Percentiles rank a stretch among this genome's conserved stretches.
These are phyloP conservation scores for Nephelium lappaceum DNA, from an alignment of 345 rosid genomes.

Conservation along the genomic window DNA sequence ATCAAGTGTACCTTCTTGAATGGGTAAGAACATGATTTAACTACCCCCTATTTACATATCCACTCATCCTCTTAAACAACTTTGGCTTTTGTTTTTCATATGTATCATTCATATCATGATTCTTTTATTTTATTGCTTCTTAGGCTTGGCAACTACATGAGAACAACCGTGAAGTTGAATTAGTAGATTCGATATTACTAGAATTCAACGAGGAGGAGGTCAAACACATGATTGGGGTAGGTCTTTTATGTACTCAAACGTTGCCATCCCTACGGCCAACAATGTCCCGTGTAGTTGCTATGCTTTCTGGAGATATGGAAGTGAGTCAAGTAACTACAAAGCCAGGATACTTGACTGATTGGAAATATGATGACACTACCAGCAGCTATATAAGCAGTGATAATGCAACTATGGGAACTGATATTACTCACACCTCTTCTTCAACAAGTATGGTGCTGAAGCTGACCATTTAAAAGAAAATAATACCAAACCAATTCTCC, in stretches of 20 bases:
- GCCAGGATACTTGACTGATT: constrained; percentile 48
- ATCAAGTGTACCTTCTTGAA: constrained; percentile 30
- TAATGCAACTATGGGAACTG: constrained; percentile 24
- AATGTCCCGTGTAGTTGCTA: constrained; percentile 66
- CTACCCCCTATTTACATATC: background rate
- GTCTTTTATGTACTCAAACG: constrained; percentile 66
- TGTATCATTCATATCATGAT: background rate
- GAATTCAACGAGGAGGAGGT: constrained; percentile 48
- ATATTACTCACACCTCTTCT: constrained; percentile 7
- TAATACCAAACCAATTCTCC: constrained; percentile 15
- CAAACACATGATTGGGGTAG: constrained; percentile 50
- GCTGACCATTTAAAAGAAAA: background rate
- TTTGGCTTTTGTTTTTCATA: background rate
- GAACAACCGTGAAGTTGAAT: constrained; percentile 38
- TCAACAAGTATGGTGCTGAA: constrained; percentile 17
- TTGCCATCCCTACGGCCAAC: constrained; percentile 56
- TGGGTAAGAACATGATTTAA: constrained; percentile 40
- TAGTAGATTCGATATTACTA: constrained; percentile 41
- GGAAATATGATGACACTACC: constrained; percentile 49
- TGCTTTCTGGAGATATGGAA: constrained; percentile 75
- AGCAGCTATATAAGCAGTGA: constrained; percentile 32
- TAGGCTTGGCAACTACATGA: constrained; percentile 33
- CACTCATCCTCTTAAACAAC: background rate
- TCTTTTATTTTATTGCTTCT: background rate
- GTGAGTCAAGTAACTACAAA: constrained; percentile 35